Percentiles rank a stretch among this genome's conserved stretches.
These are phyloP conservation scores for Aquilaria sinensis DNA, from an alignment of 345 rosid species.

Conservation along the genomic window DNA sequence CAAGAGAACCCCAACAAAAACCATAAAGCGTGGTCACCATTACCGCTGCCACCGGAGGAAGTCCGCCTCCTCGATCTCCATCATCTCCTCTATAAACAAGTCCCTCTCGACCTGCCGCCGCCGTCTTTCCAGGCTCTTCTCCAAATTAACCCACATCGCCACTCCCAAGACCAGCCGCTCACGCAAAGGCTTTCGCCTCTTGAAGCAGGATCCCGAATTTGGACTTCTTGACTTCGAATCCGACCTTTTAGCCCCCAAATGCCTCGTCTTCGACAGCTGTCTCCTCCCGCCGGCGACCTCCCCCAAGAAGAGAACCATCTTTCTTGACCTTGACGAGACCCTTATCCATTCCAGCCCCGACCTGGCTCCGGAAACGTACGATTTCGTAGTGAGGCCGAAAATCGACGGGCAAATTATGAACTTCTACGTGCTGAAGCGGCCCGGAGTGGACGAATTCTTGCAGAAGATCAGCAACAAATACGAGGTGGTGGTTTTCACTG, in stretches of 20 bases:
- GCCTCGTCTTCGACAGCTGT: constrained; percentile 25
- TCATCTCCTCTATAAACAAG: constrained; percentile 57
- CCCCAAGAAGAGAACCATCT: constrained; percentile 42
- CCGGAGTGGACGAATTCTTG: constrained; percentile 72
- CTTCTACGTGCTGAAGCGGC: constrained; percentile 80
- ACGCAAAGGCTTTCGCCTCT: constrained; percentile 50
- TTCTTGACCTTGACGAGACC: constrained; percentile 91
- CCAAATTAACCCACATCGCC: constrained; percentile 36
- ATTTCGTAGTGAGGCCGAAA: constrained; percentile 58
- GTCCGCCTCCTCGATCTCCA: constrained; percentile 29
- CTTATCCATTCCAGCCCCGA: constrained; percentile 73
- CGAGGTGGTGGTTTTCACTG: constrained; percentile 84
- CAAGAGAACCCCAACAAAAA: constrained; percentile 39
- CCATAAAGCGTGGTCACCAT: constrained; percentile 32
- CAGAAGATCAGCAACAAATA: constrained; percentile 41
- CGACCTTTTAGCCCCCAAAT: constrained; percentile 16
- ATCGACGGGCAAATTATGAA: constrained; percentile 57
- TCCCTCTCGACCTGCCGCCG: constrained; percentile 55
- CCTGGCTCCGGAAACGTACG: constrained; percentile 52
- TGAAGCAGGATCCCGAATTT: constrained; percentile 14
- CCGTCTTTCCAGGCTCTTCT: constrained; percentile 58
- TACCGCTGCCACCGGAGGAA: constrained; percentile 32
- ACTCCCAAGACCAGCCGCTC: constrained; percentile 25
- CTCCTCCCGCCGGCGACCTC: constrained; percentile 26
- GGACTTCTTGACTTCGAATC: constrained; percentile 3